A percentile compares a stretch with the other conserved stretches of the same genome.
These are phyloP conservation scores for Ophiocordyceps polyrhachis-furcata DNA, from an alignment of 2,329 filamentous ascomycete genomes.

Conservation along the genomic window DNA sequence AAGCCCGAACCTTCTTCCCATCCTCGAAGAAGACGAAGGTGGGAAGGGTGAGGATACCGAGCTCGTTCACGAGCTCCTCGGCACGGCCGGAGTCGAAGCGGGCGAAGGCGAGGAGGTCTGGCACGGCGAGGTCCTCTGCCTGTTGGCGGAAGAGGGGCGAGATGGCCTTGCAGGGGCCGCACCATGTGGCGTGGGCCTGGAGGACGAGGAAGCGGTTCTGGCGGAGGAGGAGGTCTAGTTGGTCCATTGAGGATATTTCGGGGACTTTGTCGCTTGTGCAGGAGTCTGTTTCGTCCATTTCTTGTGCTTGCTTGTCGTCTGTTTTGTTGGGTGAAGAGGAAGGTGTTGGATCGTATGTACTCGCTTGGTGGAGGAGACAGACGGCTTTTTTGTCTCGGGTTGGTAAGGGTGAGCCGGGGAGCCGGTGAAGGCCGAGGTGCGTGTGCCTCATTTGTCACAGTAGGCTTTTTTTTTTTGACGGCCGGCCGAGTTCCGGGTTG, in stretches of 20 bases:
- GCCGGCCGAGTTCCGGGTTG: too few relatives aligned
- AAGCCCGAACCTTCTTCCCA: conserved; percentile 25
- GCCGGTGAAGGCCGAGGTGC: too few relatives aligned
- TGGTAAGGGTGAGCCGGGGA: too few relatives aligned
- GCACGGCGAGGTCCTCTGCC: conserved; percentile 21
- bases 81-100: conserved; percentile 40
- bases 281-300: background rate
- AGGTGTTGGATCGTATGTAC: too few relatives aligned
- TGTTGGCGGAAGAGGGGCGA: conserved; percentile 26
- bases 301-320: background rate
- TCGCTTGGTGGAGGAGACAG: too few relatives aligned
- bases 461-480: too few relatives aligned
- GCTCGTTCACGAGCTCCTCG: conserved; percentile 27
- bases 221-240: conserved; percentile 30
- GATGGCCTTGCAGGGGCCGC: conserved; percentile 40
- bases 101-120: conserved; percentile 29
- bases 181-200: conserved; percentile 43
- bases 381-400: too few relatives aligned
- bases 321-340: too few relatives aligned
- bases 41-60: conserved; percentile 36
- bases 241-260: conserved; percentile 20
- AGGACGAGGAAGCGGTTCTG: conserved; percentile 31
- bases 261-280: conserved; percentile 5
- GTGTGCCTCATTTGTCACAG: too few relatives aligned
- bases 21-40: conserved; percentile 42